These are phyloP conservation scores for Neurospora africana DNA, from an alignment of 495 filamentous ascomycete species.

Conservation along the genomic window DNA sequence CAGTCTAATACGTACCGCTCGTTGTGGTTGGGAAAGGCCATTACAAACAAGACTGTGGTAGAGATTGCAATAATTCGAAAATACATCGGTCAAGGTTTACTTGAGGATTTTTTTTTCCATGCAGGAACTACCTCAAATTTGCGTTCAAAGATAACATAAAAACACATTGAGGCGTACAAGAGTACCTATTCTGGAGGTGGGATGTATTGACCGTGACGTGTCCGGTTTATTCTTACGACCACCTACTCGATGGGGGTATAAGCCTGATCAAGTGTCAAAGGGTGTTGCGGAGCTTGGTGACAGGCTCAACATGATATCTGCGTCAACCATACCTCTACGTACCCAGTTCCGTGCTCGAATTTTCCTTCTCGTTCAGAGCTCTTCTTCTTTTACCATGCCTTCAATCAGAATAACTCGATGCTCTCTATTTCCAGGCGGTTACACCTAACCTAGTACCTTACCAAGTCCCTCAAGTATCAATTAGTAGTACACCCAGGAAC, in stretches of 20 bases:
- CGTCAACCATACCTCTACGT: no score
- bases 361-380: no score
- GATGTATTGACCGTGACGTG: background rate
- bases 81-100: background rate
- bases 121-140: fast-evolving
- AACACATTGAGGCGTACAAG: background rate
- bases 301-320: background rate
- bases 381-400: no score
- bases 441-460: no score
- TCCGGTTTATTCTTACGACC: background rate
- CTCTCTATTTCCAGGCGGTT: no score
- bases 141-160: background rate
- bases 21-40: background rate
- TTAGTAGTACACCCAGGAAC: background rate
- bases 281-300: background rate
- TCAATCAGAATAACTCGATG: no score
- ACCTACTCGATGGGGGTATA: background rate
- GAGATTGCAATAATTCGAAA: background rate
- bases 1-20: background rate
- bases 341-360: no score
- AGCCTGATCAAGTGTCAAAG: background rate
- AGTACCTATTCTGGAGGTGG: background rate
- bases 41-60: background rate
- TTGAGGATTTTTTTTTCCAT: background rate
- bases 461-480: background rate